These are phyloP conservation scores for Rhizophlyctis rosea DNA, from an alignment of 192 early-diverging fungal genomes.

Conservation along the genomic window DNA sequence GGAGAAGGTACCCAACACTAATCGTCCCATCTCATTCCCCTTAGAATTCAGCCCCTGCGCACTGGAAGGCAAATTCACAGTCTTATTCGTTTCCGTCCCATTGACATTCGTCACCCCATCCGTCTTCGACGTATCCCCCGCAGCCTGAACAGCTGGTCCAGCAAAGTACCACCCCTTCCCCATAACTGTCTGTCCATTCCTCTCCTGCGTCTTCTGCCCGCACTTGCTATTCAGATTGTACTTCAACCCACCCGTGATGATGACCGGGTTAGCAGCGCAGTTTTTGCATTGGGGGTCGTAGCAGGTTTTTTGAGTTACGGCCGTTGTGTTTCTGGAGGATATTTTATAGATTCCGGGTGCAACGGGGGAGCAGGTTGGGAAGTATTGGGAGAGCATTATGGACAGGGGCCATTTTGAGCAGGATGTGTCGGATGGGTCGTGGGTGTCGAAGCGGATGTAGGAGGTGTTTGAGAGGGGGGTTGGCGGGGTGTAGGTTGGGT, in stretches of 20 bases:
- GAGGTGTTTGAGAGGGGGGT: neutral
- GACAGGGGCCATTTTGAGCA: neutral
- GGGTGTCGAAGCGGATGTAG: neutral
- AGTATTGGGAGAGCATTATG: neutral
- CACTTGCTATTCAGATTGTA: neutral
- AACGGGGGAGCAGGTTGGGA: neutral
- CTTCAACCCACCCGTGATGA: neutral
- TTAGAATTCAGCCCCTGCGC: too few relatives aligned
- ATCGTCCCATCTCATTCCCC: too few relatives aligned
- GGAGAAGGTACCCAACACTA: too few relatives aligned
- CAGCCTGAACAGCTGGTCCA: neutral
- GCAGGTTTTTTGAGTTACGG: neutral
- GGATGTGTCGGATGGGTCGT: neutral
- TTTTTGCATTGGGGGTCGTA: neutral
- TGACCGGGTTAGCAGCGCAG: neutral
- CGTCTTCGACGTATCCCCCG: too few relatives aligned
- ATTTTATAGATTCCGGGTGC: neutral
- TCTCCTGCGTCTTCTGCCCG: neutral
- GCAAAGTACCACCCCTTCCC: neutral
- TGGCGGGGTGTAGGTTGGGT: neutral
- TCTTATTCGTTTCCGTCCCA: too few relatives aligned
- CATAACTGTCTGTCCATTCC: neutral
- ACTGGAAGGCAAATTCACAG: too few relatives aligned
- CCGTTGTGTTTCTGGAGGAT: neutral
- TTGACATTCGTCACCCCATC: too few relatives aligned